A percentile compares a stretch with the other conserved stretches of the same genome.
These are phyloP conservation scores for Trypethelium eluteriae DNA, from an alignment of 495 filamentous ascomycete genomes.

Conservation along the genomic window DNA sequence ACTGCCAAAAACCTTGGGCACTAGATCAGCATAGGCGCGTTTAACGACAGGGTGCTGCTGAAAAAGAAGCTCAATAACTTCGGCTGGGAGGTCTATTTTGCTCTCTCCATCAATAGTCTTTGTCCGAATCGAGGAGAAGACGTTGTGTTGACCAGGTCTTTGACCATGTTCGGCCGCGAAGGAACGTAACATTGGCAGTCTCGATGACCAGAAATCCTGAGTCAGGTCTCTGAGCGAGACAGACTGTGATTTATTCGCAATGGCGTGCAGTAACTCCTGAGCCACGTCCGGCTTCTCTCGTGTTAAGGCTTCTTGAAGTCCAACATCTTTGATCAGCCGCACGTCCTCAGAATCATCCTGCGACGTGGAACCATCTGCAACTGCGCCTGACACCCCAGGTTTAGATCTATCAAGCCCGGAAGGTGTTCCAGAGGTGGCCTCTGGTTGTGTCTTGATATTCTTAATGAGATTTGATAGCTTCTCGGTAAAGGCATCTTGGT, in stretches of 20 bases:
- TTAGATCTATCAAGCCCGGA: neutral
- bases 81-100: slow-evolving; percentile 34
- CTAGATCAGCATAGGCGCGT: slow-evolving; percentile 85
- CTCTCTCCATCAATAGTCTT: slow-evolving; percentile 65
- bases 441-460: slow-evolving; percentile 1
- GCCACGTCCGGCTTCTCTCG: slow-evolving; percentile 3
- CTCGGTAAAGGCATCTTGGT: slow-evolving; percentile 7
- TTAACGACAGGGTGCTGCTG: slow-evolving; percentile 86
- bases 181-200: slow-evolving; percentile 74
- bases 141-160: slow-evolving; percentile 80
- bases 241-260: slow-evolving; percentile 63
- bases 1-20: slow-evolving; percentile 69
- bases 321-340: slow-evolving; percentile 1
- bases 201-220: slow-evolving; percentile 84
- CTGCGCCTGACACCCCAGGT: neutral
- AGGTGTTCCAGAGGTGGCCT: neutral
- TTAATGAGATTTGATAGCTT: slow-evolving; percentile 1
- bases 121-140: slow-evolving; percentile 82
- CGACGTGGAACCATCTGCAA: neutral
- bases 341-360: slow-evolving; percentile 3
- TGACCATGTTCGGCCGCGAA: slow-evolving; percentile 86
- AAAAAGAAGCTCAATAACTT: slow-evolving; percentile 73
- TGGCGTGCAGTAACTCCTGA: neutral
- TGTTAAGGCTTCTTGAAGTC: slow-evolving; percentile 1
- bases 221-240: slow-evolving; percentile 71